These are phyloP conservation scores for Cucurbita ficifolia DNA, from an alignment of 306 rosid genomes.

Conservation along the genomic window DNA sequence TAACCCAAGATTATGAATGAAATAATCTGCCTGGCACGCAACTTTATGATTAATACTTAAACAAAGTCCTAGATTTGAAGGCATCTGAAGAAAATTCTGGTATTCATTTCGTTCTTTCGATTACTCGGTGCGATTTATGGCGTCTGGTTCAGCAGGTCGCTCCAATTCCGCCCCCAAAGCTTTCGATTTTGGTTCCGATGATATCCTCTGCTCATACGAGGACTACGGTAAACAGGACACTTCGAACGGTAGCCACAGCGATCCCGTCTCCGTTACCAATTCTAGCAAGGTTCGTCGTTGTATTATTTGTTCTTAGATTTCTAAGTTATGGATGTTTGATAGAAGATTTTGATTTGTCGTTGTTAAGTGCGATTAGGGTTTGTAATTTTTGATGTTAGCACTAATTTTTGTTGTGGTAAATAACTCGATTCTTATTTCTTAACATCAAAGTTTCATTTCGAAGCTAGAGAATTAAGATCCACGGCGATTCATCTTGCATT, in stretches of 20 bases:
- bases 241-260: conserved; percentile 36
- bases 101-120: not conserved
- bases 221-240: conserved; percentile 37
- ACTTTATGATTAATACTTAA: not conserved
- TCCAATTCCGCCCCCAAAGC: conserved; percentile 45
- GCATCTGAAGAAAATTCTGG: not conserved
- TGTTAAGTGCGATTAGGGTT: not conserved
- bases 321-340: not conserved
- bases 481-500: not conserved
- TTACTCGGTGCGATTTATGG: conserved; percentile 31
- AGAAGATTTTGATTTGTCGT: not conserved
- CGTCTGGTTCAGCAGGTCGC: conserved; percentile 74
- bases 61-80: conserved; percentile 14
- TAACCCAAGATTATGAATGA: not conserved
- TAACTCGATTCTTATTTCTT: not conserved
- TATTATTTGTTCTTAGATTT: not conserved
- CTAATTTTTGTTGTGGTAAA: not conserved
- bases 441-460: not conserved
- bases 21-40: not conserved
- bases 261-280: conserved; percentile 30
- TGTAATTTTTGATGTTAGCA: not conserved
- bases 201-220: conserved; percentile 52
- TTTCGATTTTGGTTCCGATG: conserved; percentile 52
- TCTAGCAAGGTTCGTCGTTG: conserved; percentile 37
- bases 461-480: not conserved